These are phyloP conservation scores for Lepidium africanum DNA, from an alignment of 345 rosid genomes.

Conservation along the genomic window DNA sequence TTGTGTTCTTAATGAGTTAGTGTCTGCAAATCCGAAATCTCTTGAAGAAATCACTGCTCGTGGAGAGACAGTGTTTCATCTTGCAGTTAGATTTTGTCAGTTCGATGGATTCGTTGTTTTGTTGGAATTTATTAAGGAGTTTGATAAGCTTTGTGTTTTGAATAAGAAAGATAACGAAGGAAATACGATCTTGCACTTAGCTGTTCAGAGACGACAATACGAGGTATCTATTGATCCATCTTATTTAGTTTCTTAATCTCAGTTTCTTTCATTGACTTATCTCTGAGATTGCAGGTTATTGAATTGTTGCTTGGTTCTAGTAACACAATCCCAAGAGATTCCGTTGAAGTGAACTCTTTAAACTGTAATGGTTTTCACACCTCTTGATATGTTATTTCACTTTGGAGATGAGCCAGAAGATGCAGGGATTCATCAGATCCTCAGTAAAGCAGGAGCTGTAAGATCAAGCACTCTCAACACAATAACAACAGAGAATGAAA, in stretches of 20 bases:
- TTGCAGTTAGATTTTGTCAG: constrained; percentile 28
- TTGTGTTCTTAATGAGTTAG: constrained; percentile 20
- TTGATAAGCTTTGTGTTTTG: constrained; percentile 18
- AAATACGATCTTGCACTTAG: constrained; percentile 30
- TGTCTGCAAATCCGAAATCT: constrained; percentile 24
- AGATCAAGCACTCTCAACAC: constrained; percentile 2
- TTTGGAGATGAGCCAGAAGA: constrained; percentile 27
- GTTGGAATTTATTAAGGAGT: constrained; percentile 19
- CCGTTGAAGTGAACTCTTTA: constrained; percentile 19
- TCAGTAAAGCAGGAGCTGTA: constrained; percentile 20
- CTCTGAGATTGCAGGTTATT: constrained; percentile 12
- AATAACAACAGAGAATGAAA: background rate
- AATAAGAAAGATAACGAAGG: constrained; percentile 24
- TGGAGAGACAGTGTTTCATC: constrained; percentile 34
- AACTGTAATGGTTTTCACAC: constrained; percentile 27
- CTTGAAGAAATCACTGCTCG: constrained; percentile 19
- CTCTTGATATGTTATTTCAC: constrained; percentile 16
- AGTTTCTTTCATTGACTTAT: background rate
- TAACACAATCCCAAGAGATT: background rate
- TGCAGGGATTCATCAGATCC: constrained; percentile 19
- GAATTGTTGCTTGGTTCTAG: constrained; percentile 16
- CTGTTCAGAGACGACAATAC: constrained; percentile 27
- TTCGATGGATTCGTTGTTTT: constrained; percentile 24
- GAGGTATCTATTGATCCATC: constrained; percentile 17
- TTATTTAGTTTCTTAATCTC: background rate